Evolutionary conservation across 345 rosid genomes (phyloP).

Genomic region (Turnera subulata): DNA sequence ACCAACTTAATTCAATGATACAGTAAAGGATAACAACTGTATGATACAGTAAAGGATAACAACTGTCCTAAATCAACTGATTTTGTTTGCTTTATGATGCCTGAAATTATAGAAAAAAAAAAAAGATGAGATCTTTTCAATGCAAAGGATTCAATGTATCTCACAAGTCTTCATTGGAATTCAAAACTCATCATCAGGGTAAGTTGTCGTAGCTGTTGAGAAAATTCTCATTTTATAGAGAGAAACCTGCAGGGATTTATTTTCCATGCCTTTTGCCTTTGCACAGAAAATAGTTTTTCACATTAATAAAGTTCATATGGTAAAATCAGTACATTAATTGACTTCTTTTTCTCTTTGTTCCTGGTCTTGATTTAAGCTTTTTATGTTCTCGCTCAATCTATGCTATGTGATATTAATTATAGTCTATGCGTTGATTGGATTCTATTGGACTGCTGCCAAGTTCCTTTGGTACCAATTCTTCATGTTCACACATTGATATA

Average conservation of each 20-base stretch:
- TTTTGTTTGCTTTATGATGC: background rate
- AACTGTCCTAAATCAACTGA: background rate
- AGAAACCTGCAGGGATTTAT: constrained; percentile 75
- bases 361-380: too few species aligned
- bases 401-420: too few species aligned
- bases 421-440: too few species aligned
- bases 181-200: constrained; percentile 49
- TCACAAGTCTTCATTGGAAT: too few species aligned
- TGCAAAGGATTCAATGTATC: constrained; percentile 78
- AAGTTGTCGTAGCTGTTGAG: constrained; percentile 61
- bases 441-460: too few species aligned
- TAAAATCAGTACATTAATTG: constrained; percentile 23
- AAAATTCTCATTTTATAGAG: constrained; percentile 71
- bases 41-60: too few species aligned
- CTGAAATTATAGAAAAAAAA: constrained; percentile 32
- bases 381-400: too few species aligned
- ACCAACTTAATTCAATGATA: too few species aligned
- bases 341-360: too few species aligned
- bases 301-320: background rate
- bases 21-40: too few species aligned
- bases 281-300: constrained; percentile 33
- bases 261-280: constrained; percentile 69
- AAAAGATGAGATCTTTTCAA: constrained; percentile 47
- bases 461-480: too few species aligned
- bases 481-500: too few species aligned